Conservation (phyloP, 805 yeast genomes). For the Yarrowia sp. region DNA sequence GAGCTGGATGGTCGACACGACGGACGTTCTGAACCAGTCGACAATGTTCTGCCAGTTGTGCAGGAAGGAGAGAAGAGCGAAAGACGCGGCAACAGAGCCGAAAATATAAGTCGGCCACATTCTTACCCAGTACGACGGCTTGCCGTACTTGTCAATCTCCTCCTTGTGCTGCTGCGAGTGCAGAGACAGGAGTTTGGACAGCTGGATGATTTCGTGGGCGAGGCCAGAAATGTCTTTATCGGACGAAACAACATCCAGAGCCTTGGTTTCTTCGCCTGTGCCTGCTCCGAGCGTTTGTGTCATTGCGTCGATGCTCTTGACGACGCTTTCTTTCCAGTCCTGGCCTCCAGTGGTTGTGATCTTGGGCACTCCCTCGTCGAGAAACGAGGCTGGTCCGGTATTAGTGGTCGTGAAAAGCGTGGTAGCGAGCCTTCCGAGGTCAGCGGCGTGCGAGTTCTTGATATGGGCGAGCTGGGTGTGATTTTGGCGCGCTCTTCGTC, state of each 20-base stretch:
- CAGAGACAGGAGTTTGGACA: neutral
- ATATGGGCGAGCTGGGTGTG: neutral
- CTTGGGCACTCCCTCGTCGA: constrained; percentile 13
- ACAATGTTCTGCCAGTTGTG: constrained; percentile 53
- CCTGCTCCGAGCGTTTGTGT: neutral
- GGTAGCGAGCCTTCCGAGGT: neutral
- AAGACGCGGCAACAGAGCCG: neutral
- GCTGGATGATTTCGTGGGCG: neutral
- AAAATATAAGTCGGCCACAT: constrained; percentile 24
- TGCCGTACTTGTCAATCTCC: neutral
- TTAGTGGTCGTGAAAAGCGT: neutral
- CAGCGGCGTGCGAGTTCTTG: constrained; percentile 19
- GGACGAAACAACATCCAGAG: neutral
- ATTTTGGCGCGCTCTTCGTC: neutral
- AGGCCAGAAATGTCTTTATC: neutral
- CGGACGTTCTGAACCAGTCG: constrained; percentile 55
- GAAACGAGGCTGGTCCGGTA: neutral
- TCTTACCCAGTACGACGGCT: constrained; percentile 13
- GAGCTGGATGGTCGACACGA: constrained; percentile 62
- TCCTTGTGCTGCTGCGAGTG: constrained; percentile 4
- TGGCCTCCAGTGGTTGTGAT: neutral
- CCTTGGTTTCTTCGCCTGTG: neutral
- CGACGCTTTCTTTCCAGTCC: constrained; percentile 4
- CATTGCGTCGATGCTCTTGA: constrained; percentile 6
- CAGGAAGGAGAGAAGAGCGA: constrained; percentile 35